These are phyloP conservation scores for Mortierella sp. DNA, from an alignment of 371 early-diverging fungal species.

Conservation along the genomic window DNA sequence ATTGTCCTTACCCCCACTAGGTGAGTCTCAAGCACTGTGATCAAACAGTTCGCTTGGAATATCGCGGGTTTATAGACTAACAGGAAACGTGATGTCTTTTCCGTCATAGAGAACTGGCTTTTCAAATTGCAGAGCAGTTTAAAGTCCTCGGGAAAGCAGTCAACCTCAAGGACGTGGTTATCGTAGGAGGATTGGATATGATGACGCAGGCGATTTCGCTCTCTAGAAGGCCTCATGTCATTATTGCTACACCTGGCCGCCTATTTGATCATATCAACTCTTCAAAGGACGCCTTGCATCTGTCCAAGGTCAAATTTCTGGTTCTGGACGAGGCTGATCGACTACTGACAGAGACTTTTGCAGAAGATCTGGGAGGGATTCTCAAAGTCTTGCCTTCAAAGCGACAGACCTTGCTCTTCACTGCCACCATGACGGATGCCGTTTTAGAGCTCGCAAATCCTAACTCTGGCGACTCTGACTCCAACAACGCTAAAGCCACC, in stretches of 20 bases:
- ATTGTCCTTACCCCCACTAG: slow-evolving; percentile 97
- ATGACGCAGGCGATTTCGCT: slow-evolving; percentile 92
- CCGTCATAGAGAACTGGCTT: slow-evolving; percentile 88
- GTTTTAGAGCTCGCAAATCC: slow-evolving; percentile 69
- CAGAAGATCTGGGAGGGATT: slow-evolving; percentile 84
- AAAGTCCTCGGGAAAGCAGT: slow-evolving; percentile 90
- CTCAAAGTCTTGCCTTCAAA: slow-evolving; percentile 80
- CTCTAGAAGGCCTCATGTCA: slow-evolving; percentile 89
- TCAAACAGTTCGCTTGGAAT: too few relatives aligned
- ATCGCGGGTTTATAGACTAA: neutral
- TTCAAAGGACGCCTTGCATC: slow-evolving; percentile 40
- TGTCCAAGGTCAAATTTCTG: slow-evolving; percentile 69
- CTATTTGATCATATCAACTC: slow-evolving; percentile 90
- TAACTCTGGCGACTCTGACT: slow-evolving; percentile 29
- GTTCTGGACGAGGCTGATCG: slow-evolving; percentile 99
- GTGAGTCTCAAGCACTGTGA: slow-evolving; percentile 48
- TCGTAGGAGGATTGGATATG: slow-evolving; percentile 98
- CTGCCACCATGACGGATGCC: slow-evolving; percentile 95
- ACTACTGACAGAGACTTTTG: slow-evolving; percentile 85
- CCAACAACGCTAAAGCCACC: slow-evolving; percentile 15
- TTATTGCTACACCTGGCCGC: slow-evolving; percentile 98
- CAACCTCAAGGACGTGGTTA: slow-evolving; percentile 84
- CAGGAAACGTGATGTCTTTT: neutral
- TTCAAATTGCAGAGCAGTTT: slow-evolving; percentile 98
- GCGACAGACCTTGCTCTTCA: slow-evolving; percentile 93